Evolutionary conservation across 495 filamentous ascomycete genomes (phyloP).

Genomic region (Daldinia childiae): DNA sequence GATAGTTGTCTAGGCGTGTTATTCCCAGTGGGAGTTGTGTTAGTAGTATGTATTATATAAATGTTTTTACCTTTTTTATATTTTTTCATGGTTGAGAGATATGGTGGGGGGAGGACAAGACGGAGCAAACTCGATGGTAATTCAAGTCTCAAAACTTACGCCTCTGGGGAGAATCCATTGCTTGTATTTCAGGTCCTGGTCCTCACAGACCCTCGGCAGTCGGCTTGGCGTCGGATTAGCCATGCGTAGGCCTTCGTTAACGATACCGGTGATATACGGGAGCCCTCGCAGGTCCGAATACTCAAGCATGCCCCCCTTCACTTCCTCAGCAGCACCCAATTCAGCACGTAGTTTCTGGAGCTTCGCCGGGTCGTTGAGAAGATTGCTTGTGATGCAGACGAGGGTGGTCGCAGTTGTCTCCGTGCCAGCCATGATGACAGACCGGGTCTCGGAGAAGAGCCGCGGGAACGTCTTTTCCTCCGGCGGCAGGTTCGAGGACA

Average conservation of each 20-base stretch:
- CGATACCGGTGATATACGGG: slow-evolving; percentile 53
- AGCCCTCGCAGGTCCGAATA: slow-evolving; percentile 46
- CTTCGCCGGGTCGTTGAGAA: slow-evolving; percentile 42
- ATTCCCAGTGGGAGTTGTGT: not conserved
- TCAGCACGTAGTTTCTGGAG: slow-evolving; percentile 46
- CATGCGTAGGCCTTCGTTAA: slow-evolving; percentile 54
- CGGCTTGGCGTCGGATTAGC: slow-evolving; percentile 56
- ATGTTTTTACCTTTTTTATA: not conserved
- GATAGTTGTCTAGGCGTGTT: slow-evolving; percentile 31
- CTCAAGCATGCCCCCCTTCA: slow-evolving; percentile 20
- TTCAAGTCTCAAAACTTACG: slow-evolving; percentile 26
- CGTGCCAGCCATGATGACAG: slow-evolving; percentile 52
- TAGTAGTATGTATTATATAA: not conserved
- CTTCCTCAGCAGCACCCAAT: slow-evolving; percentile 36
- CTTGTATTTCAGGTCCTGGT: slow-evolving; percentile 54
- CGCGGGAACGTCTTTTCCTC: slow-evolving; percentile 50
- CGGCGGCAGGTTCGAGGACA: slow-evolving; percentile 50
- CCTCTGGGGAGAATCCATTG: slow-evolving; percentile 39
- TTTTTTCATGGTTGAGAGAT: not conserved
- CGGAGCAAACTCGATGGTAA: not conserved
- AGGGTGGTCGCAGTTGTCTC: slow-evolving; percentile 51
- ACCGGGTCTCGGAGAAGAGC: slow-evolving; percentile 46
- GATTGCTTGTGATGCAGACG: slow-evolving; percentile 44
- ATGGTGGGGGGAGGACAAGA: not conserved
- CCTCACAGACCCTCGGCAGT: slow-evolving; percentile 53